These are phyloP conservation scores for Phytophthora chlamydospora DNA, from an alignment of 352 stramenopile species.

Conservation along the genomic window DNA sequence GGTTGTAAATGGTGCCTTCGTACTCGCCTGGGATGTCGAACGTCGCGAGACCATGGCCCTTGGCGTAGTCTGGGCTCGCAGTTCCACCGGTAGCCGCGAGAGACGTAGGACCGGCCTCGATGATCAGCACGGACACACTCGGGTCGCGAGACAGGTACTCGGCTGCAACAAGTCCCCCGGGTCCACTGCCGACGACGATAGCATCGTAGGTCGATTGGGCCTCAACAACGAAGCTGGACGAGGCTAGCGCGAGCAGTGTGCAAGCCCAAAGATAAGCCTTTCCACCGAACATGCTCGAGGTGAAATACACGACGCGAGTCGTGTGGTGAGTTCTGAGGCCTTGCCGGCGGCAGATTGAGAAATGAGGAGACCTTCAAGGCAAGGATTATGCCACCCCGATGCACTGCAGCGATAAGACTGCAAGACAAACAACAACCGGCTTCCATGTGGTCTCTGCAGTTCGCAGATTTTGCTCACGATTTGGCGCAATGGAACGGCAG, in stretches of 20 bases:
- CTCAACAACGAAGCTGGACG: constrained; percentile 18
- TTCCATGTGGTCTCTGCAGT: constrained; percentile 11
- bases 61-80: constrained; percentile 50
- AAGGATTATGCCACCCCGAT: constrained; percentile 1
- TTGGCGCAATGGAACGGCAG: constrained; percentile 20
- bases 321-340: constrained; percentile 3
- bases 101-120: constrained; percentile 61
- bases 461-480: constrained; percentile 9
- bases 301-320: constrained; percentile 1
- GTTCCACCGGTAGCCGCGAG: constrained; percentile 53
- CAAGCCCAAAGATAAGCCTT: constrained; percentile 34
- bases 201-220: constrained; percentile 54
- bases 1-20: constrained; percentile 48
- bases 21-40: constrained; percentile 81
- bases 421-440: not conserved
- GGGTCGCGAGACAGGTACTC: constrained; percentile 66
- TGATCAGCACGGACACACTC: constrained; percentile 55
- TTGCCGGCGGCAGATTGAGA: constrained; percentile 8
- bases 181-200: constrained; percentile 62
- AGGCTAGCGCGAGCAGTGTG: constrained; percentile 24
- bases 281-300: constrained; percentile 27
- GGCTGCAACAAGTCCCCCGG: constrained; percentile 63
- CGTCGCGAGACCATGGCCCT: constrained; percentile 39
- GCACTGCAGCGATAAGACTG: not conserved
- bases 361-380: not conserved